Percentiles rank a stretch among this genome's conserved stretches.
phyloP scores from a whole-genome alignment of 1,284 basidiomycete genomes.

The Boletus sp. region DNA sequence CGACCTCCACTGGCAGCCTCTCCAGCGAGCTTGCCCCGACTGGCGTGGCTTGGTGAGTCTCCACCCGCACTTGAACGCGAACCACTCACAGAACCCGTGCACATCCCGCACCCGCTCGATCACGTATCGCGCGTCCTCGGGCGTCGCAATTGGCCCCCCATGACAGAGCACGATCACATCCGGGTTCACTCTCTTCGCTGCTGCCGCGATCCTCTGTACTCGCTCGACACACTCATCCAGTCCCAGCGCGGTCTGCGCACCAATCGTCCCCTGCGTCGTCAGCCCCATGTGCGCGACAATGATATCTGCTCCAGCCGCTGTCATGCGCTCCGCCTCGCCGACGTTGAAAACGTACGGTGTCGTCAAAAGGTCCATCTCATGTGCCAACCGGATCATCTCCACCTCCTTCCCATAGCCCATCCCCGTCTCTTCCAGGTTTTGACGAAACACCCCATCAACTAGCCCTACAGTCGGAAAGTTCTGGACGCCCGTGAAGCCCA shows the following conservation, averaged over 20 bases:
- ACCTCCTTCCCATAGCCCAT: constrained; percentile 33
- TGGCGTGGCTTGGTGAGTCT: neutral
- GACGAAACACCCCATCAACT: constrained; percentile 32
- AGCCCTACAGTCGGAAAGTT: constrained; percentile 32
- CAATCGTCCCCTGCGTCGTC: constrained; percentile 28
- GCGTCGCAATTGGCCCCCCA: constrained; percentile 28
- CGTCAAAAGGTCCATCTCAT: constrained; percentile 27
- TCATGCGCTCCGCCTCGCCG: constrained; percentile 26
- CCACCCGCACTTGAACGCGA: neutral
- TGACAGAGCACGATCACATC: constrained; percentile 29
- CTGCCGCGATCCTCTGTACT: constrained; percentile 19
- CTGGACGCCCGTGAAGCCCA: constrained; percentile 30
- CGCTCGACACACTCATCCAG: constrained; percentile 27
- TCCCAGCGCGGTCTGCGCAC: constrained; percentile 24
- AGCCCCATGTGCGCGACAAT: constrained; percentile 34
- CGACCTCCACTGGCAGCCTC: constrained; percentile 26
- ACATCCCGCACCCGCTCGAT: constrained; percentile 21
- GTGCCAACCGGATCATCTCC: constrained; percentile 31
- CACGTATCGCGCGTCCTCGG: constrained; percentile 25
- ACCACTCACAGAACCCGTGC: constrained; percentile 29
- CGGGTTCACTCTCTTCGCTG: constrained; percentile 18
- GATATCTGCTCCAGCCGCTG: constrained; percentile 26
- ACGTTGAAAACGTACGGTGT: constrained; percentile 30
- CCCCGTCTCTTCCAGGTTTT: constrained; percentile 32
- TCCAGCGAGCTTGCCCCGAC: constrained; percentile 32